Conservation (phyloP, 208 protist species). For the Leishmania gerbilli region DNA sequence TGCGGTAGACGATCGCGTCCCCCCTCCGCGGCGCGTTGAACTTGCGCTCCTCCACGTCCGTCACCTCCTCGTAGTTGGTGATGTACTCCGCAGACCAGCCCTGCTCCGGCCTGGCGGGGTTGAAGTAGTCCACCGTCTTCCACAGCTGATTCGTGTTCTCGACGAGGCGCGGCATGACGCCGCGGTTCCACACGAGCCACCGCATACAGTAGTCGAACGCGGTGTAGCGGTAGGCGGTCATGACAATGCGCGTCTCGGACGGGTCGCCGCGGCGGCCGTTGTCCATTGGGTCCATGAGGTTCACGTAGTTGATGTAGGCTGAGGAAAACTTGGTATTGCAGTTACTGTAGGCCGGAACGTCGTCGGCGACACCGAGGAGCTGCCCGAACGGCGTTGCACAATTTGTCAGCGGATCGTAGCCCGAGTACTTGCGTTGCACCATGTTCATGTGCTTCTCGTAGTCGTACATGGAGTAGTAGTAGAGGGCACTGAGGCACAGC, state of each 20-base stretch:
- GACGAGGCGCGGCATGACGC: slow-evolving; percentile 31
- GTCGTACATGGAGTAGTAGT: slow-evolving; percentile 26
- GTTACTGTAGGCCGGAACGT: slow-evolving; percentile 71
- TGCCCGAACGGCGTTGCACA: slow-evolving; percentile 54
- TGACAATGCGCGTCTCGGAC: slow-evolving; percentile 32
- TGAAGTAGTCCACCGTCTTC: slow-evolving; percentile 43
- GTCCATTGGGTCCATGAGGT: slow-evolving; percentile 45
- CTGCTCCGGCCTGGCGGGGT: slow-evolving; percentile 34
- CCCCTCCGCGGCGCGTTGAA: slow-evolving; percentile 42
- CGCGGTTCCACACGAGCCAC: slow-evolving; percentile 49
- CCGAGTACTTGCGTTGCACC: slow-evolving; percentile 2
- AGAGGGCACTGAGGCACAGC: slow-evolving; percentile 19
- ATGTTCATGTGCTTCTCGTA: slow-evolving; percentile 9
- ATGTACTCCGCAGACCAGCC: slow-evolving; percentile 46
- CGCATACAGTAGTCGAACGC: slow-evolving; percentile 53
- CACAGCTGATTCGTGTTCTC: slow-evolving; percentile 34
- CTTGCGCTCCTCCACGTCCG: slow-evolving; percentile 40
- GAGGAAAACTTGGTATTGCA: slow-evolving; percentile 41
- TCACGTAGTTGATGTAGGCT: slow-evolving; percentile 34
- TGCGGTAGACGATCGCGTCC: slow-evolving; percentile 50
- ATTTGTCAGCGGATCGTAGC: slow-evolving; percentile 41
- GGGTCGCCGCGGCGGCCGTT: slow-evolving; percentile 37
- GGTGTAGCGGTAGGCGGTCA: slow-evolving; percentile 43
- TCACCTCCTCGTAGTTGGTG: slow-evolving; percentile 41
- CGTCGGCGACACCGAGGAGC: slow-evolving; percentile 52